These are phyloP conservation scores for Saturnispora hagleri DNA, from an alignment of 805 yeast species.

Conservation along the genomic window DNA sequence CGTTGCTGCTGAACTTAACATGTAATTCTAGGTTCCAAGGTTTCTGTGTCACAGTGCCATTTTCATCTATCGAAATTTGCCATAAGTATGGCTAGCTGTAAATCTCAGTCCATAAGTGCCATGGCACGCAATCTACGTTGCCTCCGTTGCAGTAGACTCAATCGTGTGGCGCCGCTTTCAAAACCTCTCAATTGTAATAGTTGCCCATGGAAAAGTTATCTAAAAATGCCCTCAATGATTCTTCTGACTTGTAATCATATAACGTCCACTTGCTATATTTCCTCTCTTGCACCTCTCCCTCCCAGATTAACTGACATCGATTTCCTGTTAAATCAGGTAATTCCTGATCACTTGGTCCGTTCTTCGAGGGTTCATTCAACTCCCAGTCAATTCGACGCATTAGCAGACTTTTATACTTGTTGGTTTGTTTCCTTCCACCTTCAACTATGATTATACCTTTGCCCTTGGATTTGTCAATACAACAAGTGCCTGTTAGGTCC, in stretches of 20 bases:
- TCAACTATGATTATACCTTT: conserved; percentile 61
- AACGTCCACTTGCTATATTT: conserved; percentile 65
- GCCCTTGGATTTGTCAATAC: conserved; percentile 29
- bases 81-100: neutral
- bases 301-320: conserved; percentile 52
- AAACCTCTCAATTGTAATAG: conserved; percentile 35
- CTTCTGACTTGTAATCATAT: conserved; percentile 28
- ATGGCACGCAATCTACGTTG: too few species aligned
- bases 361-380: conserved; percentile 34
- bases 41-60: too few species aligned
- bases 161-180: neutral
- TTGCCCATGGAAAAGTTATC: conserved; percentile 44
- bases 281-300: conserved; percentile 47
- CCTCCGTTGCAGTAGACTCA: neutral
- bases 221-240: conserved; percentile 2
- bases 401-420: conserved; percentile 55
- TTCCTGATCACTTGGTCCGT: conserved; percentile 1
- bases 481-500: conserved; percentile 53
- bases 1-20: neutral
- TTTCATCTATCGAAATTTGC: too few species aligned
- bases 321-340: conserved; percentile 36
- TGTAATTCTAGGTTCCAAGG: neutral
- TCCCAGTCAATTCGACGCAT: conserved; percentile 63
- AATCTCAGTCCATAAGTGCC: too few species aligned
- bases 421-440: conserved; percentile 57